Evolutionary conservation across 1,284 basidiomycete species (phyloP).

Genomic region (Fomes fomentarius): DNA sequence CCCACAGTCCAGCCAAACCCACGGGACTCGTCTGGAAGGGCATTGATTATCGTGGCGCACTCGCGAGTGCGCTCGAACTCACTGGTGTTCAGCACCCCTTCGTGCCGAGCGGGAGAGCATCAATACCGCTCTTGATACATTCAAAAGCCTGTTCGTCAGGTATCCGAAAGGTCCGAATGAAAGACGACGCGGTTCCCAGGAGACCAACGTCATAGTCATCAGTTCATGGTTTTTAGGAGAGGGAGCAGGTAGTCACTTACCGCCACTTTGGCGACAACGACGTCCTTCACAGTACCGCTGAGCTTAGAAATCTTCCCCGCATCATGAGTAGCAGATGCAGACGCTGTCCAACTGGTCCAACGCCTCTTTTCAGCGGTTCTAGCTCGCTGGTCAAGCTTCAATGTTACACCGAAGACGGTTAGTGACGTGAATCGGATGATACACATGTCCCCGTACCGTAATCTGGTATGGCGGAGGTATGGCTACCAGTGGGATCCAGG

Average conservation of each 20-base stretch:
- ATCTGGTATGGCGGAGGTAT: too few relatives aligned
- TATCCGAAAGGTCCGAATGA: background rate
- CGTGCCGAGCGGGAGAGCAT: conserved; percentile 45
- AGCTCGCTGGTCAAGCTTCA: too few relatives aligned
- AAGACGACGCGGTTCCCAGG: background rate
- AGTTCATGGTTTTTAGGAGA: conserved; percentile 38
- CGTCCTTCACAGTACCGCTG: conserved; percentile 11
- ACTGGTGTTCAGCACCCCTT: conserved; percentile 52
- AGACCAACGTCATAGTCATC: conserved; percentile 49
- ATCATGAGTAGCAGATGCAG: too few relatives aligned
- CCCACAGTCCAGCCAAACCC: conserved; percentile 37
- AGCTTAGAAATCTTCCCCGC: conserved; percentile 7
- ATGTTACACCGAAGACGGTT: too few relatives aligned
- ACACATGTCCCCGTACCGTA: too few relatives aligned
- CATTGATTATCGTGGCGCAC: too few relatives aligned
- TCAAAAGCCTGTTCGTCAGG: conserved; percentile 59
- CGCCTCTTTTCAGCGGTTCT: too few relatives aligned
- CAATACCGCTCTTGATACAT: conserved; percentile 62
- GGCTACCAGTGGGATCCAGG: too few relatives aligned
- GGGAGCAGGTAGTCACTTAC: background rate
- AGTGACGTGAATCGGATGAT: too few relatives aligned
- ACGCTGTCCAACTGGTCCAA: too few relatives aligned
- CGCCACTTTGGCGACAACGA: conserved; percentile 14
- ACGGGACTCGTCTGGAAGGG: conserved; percentile 44
- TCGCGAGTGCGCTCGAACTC: conserved; percentile 10